phyloP scores from a whole-genome alignment of 805 yeast species.

The Saccharomycopsis schoenii region DNA sequence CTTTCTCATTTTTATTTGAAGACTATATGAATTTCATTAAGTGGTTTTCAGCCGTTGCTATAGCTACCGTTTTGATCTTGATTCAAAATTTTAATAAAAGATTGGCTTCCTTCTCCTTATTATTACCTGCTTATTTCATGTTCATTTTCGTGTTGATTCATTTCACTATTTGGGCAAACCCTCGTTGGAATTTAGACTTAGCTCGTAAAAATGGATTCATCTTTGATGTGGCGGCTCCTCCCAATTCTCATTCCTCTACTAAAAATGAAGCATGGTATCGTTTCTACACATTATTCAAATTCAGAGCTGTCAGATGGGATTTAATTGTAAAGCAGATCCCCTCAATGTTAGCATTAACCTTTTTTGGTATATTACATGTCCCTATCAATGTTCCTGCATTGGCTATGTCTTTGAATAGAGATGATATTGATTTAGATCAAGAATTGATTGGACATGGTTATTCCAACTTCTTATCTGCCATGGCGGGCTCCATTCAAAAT shows the following conservation, averaged over 20 bases:
- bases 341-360: conserved; percentile 90
- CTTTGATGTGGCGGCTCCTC: conserved; percentile 45
- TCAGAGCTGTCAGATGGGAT: conserved; percentile 65
- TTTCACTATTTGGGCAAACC: conserved; percentile 50
- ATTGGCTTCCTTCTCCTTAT: conserved; percentile 39
- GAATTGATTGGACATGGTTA: conserved; percentile 93
- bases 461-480: conserved; percentile 78
- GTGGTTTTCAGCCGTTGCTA: conserved; percentile 60
- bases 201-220: conserved; percentile 81
- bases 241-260: conserved; percentile 39
- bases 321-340: conserved; percentile 65
- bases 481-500: conserved; percentile 83
- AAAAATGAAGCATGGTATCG: conserved; percentile 52
- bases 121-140: conserved; percentile 76
- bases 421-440: conserved; percentile 75
- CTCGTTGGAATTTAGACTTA: conserved; percentile 47
- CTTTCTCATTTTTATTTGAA: conserved; percentile 39
- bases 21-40: conserved; percentile 35
- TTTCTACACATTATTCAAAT: conserved; percentile 66
- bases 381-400: conserved; percentile 97
- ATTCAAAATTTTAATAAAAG: conserved; percentile 50
- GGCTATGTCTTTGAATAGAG: conserved; percentile 82
- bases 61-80: conserved; percentile 51
- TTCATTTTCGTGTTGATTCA: conserved; percentile 63
- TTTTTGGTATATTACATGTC: conserved; percentile 91